Conservation (phyloP, 805 yeast genomes). For the Kazachstania taianensis region DNA sequence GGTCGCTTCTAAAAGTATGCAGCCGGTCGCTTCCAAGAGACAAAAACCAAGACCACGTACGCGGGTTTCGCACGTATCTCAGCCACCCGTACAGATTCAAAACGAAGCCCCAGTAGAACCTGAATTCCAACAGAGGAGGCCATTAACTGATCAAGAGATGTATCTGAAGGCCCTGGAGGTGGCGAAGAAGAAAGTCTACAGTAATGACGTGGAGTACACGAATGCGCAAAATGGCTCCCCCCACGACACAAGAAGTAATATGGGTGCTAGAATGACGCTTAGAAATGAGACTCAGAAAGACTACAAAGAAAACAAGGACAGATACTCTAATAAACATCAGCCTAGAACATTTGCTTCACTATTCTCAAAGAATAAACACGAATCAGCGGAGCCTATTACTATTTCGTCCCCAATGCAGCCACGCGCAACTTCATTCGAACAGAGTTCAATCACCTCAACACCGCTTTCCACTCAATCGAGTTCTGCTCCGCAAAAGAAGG, state of each 20-base stretch:
- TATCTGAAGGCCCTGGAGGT: constrained; percentile 45
- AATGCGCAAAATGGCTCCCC: background rate
- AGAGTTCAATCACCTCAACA: background rate
- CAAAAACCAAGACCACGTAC: background rate
- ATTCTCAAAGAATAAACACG: constrained; percentile 1
- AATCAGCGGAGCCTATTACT: background rate
- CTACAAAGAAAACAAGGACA: too few relatives aligned
- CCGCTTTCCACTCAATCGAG: background rate
- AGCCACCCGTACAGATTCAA: background rate
- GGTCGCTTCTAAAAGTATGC: too few relatives aligned
- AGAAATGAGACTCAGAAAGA: constrained; percentile 8
- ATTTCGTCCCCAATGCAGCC: background rate
- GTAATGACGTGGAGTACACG: constrained; percentile 1
- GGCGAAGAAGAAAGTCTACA: constrained; percentile 46
- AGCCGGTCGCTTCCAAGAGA: background rate
- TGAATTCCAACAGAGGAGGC: constrained; percentile 4
- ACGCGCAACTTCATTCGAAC: background rate
- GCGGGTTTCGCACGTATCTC: background rate
- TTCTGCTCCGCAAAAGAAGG: background rate
- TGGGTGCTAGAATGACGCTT: constrained; percentile 19
- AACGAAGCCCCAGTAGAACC: background rate
- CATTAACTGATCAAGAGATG: constrained; percentile 35
- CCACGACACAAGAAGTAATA: constrained; percentile 8
- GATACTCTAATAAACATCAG: background rate
- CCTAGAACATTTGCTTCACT: background rate